A percentile compares a stretch with the other conserved stretches of the same genome.
Conservation (phyloP, 345 rosid genomes). For the Salix exigua region DNA sequence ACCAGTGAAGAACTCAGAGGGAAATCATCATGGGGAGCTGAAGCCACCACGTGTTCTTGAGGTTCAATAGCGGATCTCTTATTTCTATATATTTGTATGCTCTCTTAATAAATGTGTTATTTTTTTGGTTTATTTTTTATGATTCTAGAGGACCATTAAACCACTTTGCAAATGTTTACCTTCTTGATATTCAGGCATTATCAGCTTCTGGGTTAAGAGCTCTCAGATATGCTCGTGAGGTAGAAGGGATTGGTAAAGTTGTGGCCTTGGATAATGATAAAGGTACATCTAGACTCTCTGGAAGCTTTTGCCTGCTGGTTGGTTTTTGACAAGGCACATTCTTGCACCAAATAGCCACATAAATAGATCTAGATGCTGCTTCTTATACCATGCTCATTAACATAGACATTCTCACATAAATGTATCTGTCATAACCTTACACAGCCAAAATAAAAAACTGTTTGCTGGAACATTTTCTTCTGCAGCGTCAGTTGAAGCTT, state of each 20-base stretch:
- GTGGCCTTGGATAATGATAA: slow-evolving; percentile 94
- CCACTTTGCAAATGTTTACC: slow-evolving; percentile 8
- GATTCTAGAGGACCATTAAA: neutral
- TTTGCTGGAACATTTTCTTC: slow-evolving; percentile 1
- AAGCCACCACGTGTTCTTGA: slow-evolving; percentile 88
- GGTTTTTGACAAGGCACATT: neutral
- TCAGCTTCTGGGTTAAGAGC: slow-evolving; percentile 97
- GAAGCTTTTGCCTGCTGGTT: neutral
- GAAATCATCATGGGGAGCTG: slow-evolving; percentile 49
- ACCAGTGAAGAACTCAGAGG: slow-evolving; percentile 39
- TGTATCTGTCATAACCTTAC: neutral
- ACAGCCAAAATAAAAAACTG: neutral
- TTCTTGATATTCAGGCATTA: slow-evolving; percentile 55
- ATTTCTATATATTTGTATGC: neutral
- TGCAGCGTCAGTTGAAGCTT: slow-evolving; percentile 86
- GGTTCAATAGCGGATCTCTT: slow-evolving; percentile 40
- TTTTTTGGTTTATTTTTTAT: neutral
- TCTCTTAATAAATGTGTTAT: neutral
- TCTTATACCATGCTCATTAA: neutral
- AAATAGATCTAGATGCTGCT: neutral
- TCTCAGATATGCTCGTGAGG: slow-evolving; percentile 87
- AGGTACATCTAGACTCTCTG: slow-evolving; percentile 38
- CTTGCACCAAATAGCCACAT: neutral
- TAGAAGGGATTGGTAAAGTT: slow-evolving; percentile 89
- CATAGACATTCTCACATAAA: neutral